phyloP scores from a whole-genome alignment of 257 asterid genomes.

The Cynanchum wilfordii region DNA sequence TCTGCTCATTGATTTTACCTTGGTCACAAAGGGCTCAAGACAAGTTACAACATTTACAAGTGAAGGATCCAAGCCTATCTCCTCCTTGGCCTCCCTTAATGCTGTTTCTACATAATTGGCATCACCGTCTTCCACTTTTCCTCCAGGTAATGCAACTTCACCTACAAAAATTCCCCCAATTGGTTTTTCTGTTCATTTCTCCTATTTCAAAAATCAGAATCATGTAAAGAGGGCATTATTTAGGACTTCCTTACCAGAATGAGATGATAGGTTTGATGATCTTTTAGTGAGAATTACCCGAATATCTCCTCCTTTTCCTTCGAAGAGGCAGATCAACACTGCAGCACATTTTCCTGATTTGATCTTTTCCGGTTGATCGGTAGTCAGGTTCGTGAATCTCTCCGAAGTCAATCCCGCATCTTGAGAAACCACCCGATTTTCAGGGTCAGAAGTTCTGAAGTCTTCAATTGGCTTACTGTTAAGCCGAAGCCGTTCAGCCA shows the following conservation, averaged over 20 bases:
- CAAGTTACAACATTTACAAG: conserved; percentile 51
- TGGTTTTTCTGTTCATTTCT: background rate
- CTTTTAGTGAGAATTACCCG: conserved; percentile 77
- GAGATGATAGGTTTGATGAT: conserved; percentile 58
- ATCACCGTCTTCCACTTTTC: conserved; percentile 69
- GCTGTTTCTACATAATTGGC: conserved; percentile 55
- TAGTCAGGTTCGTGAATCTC: background rate
- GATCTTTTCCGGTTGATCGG: conserved; percentile 10
- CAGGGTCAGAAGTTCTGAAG: conserved; percentile 9
- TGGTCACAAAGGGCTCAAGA: conserved; percentile 51
- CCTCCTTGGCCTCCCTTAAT: conserved; percentile 86
- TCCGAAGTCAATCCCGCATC: conserved; percentile 11
- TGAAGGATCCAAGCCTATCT: conserved; percentile 78
- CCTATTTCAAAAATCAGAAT: no score
- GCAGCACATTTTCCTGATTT: conserved; percentile 53
- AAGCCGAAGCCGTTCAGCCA: conserved; percentile 43
- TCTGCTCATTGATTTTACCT: conserved; percentile 29
- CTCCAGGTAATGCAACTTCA: conserved; percentile 91
- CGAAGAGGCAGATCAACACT: conserved; percentile 66
- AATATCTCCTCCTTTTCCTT: conserved; percentile 47
- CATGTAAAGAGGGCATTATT: background rate
- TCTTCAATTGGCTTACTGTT: background rate
- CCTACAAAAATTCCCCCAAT: conserved; percentile 32
- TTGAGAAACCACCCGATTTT: background rate
- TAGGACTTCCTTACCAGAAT: conserved; percentile 40